Conservation (phyloP, 805 yeast genomes). For the Millerozyma acaciae region DNA sequence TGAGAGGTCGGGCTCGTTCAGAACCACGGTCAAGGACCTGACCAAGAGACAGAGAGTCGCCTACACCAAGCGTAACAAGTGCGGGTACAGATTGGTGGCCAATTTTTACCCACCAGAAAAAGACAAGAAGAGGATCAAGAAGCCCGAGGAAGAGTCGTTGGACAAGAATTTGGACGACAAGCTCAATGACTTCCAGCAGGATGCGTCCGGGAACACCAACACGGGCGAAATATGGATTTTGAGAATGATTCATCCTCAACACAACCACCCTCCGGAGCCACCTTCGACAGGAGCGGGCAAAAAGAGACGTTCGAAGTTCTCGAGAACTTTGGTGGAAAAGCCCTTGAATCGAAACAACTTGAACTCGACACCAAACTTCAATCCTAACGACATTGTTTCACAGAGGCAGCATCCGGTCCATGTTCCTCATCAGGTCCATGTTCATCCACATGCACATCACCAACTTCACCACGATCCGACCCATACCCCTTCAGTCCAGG, state of each 20-base stretch:
- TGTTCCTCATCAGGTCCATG: conserved; percentile 11
- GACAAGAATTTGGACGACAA: conserved; percentile 27
- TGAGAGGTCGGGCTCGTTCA: conserved; percentile 41
- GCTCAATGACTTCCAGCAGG: conserved; percentile 16
- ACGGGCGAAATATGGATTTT: conserved; percentile 43
- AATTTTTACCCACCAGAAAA: conserved; percentile 43
- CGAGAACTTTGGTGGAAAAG: conserved; percentile 42
- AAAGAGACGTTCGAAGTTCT: conserved; percentile 36
- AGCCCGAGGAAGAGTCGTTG: conserved; percentile 14
- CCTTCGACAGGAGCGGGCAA: conserved; percentile 26
- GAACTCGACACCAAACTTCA: conserved; percentile 7
- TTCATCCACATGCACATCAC: conserved; percentile 8
- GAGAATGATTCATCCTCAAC: conserved; percentile 44
- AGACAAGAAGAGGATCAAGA: conserved; percentile 32
- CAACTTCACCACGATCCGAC: conserved; percentile 17
- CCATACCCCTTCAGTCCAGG: conserved; percentile 33
- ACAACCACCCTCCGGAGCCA: conserved; percentile 44
- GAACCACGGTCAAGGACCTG: conserved; percentile 45
- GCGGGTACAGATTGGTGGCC: conserved; percentile 44
- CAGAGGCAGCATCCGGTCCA: conserved; percentile 10
- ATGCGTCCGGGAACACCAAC: conserved; percentile 4
- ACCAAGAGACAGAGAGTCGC: conserved; percentile 45
- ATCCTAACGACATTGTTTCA: conserved; percentile 8
- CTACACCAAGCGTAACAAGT: conserved; percentile 44
- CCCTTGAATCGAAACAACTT: conserved; percentile 28